phyloP scores from a whole-genome alignment of 2,329 filamentous ascomycete species.

The Colletotrichum cereale region DNA sequence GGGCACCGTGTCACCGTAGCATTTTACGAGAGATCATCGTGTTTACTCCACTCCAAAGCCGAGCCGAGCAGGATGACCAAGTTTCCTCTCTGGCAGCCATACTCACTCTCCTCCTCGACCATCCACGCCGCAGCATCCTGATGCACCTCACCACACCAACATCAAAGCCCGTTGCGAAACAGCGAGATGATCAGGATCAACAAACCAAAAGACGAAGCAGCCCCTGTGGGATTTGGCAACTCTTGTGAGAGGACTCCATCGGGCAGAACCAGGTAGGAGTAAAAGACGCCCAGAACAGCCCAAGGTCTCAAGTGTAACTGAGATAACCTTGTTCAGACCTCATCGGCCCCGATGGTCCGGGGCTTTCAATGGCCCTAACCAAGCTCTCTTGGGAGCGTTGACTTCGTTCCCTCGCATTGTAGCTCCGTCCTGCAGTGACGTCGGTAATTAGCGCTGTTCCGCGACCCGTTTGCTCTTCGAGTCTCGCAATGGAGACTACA shows the following conservation, averaged over 20 bases:
- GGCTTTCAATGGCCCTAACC: background rate
- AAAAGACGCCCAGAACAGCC: background rate
- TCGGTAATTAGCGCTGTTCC: background rate
- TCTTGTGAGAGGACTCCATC: background rate
- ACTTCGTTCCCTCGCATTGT: background rate
- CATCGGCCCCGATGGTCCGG: background rate
- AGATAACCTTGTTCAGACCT: constrained; percentile 6
- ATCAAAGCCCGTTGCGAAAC: background rate
- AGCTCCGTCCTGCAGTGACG: background rate
- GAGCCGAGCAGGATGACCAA: background rate
- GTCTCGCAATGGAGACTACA: background rate
- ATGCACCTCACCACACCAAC: background rate
- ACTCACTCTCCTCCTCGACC: background rate
- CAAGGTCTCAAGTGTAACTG: background rate
- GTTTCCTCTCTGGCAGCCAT: background rate
- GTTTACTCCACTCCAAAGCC: background rate
- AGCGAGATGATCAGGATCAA: background rate
- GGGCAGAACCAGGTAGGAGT: background rate
- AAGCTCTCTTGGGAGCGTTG: background rate
- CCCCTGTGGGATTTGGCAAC: background rate
- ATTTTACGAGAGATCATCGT: background rate
- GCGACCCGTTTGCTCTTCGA: background rate
- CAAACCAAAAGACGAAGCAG: background rate
- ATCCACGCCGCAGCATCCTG: background rate
- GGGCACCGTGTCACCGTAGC: background rate